Evolutionary conservation across 257 asterid species (phyloP).

Genomic region (Solanum peruvianum): DNA sequence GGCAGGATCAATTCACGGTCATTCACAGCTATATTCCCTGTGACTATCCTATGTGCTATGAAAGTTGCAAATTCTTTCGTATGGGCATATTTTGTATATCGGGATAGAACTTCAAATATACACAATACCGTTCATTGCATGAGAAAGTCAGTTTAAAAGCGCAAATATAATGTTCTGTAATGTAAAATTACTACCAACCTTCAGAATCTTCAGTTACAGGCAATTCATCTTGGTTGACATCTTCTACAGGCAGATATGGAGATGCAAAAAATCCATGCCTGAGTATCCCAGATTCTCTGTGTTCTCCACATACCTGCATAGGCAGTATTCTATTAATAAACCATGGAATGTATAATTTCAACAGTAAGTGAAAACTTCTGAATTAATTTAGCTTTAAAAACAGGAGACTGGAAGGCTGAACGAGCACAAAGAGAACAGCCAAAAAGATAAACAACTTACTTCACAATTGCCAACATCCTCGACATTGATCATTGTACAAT

Average conservation of each 20-base stretch:
- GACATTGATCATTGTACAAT: conserved; percentile 75
- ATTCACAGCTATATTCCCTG: neutral
- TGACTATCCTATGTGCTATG: neutral
- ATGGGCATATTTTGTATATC: neutral
- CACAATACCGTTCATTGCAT: neutral
- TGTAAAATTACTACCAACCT: conserved; percentile 29
- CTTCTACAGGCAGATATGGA: conserved; percentile 32
- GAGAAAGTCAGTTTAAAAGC: neutral
- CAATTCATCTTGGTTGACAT: conserved; percentile 16
- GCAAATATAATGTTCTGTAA: neutral
- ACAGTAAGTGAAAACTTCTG: neutral
- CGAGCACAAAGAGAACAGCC: neutral
- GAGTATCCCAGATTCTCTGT: conserved; percentile 82
- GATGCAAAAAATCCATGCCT: conserved; percentile 65
- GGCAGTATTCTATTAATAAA: neutral
- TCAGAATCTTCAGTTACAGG: conserved; percentile 18
- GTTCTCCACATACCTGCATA: conserved; percentile 76
- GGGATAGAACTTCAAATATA: neutral
- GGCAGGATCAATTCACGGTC: neutral
- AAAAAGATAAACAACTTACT: conserved; percentile 23
- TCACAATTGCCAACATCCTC: conserved; percentile 46
- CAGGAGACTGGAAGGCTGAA: neutral
- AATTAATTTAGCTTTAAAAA: neutral
- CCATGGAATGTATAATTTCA: neutral
- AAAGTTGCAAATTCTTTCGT: neutral